Evolutionary conservation across 2,329 filamentous ascomycete species (phyloP).

Genomic region (Trichoderma hamatum): DNA sequence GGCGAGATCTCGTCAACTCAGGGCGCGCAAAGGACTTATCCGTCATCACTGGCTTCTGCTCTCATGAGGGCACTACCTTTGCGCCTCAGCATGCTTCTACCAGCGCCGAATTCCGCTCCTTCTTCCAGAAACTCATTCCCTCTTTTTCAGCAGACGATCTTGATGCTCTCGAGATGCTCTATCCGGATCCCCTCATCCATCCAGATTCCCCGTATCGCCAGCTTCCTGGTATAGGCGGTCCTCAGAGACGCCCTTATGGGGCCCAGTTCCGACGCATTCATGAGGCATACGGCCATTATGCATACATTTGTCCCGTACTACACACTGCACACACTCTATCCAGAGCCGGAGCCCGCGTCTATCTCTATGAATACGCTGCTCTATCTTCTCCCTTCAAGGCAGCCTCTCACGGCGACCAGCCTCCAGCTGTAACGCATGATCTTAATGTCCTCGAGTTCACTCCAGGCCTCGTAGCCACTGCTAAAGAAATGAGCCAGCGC

Average conservation of each 20-base stretch:
- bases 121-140: conserved; percentile 66
- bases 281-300: conserved; percentile 65
- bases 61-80: conserved; percentile 69
- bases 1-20: conserved; percentile 57
- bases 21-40: conserved; percentile 35
- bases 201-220: conserved; percentile 46
- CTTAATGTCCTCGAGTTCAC: conserved; percentile 38
- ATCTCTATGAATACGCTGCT: conserved; percentile 64
- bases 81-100: conserved; percentile 54
- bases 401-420: conserved; percentile 54
- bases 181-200: conserved; percentile 59
- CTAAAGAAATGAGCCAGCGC: conserved; percentile 48
- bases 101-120: conserved; percentile 57
- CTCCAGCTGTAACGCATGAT: conserved; percentile 49
- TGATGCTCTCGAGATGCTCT: conserved; percentile 58
- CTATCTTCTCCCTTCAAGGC: conserved; percentile 42
- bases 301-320: conserved; percentile 65
- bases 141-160: conserved; percentile 56
- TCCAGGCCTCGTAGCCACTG: conserved; percentile 44
- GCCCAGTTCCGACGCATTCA: conserved; percentile 60
- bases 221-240: conserved; percentile 35
- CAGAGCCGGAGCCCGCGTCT: conserved; percentile 43
- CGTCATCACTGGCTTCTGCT: conserved; percentile 70
- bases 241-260: conserved; percentile 43
- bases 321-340: conserved; percentile 55